Evolutionary conservation across 495 filamentous ascomycete genomes (phyloP).

Genomic region (Extremus antarcticus): DNA sequence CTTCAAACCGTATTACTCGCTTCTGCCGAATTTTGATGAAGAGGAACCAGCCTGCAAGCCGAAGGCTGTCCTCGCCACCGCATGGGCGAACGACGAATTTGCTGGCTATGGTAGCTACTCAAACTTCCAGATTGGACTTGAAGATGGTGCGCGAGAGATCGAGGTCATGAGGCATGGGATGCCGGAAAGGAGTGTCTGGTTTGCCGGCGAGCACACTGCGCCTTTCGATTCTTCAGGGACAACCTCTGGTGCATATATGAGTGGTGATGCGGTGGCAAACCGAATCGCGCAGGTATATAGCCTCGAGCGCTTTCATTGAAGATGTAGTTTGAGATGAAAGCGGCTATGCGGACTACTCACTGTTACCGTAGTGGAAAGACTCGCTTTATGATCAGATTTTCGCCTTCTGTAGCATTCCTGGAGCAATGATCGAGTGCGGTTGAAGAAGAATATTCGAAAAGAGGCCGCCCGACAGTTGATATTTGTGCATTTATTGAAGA

Average conservation of each 20-base stretch:
- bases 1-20: slow-evolving; percentile 69
- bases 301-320: no score
- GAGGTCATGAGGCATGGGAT: slow-evolving; percentile 60
- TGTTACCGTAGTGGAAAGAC: no score
- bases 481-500: no score
- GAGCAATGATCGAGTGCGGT: no score
- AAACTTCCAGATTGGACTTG: slow-evolving; percentile 74
- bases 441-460: no score
- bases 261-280: slow-evolving; percentile 66
- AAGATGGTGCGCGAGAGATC: slow-evolving; percentile 63
- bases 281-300: slow-evolving; percentile 48
- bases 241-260: slow-evolving; percentile 84
- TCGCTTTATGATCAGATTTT: no score
- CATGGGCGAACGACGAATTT: slow-evolving; percentile 72
- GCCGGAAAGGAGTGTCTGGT: slow-evolving; percentile 63
- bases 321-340: no score
- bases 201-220: slow-evolving; percentile 89
- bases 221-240: slow-evolving; percentile 84
- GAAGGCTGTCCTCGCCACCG: slow-evolving; percentile 51
- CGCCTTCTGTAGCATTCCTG: no score
- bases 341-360: no score
- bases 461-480: no score
- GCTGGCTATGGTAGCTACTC: slow-evolving; percentile 84
- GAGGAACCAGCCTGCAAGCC: slow-evolving; percentile 50
- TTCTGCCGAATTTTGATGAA: slow-evolving; percentile 52